These are phyloP conservation scores for Fragosphaeria purpurea DNA, from an alignment of 2,329 filamentous ascomycete species.

Conservation along the genomic window DNA sequence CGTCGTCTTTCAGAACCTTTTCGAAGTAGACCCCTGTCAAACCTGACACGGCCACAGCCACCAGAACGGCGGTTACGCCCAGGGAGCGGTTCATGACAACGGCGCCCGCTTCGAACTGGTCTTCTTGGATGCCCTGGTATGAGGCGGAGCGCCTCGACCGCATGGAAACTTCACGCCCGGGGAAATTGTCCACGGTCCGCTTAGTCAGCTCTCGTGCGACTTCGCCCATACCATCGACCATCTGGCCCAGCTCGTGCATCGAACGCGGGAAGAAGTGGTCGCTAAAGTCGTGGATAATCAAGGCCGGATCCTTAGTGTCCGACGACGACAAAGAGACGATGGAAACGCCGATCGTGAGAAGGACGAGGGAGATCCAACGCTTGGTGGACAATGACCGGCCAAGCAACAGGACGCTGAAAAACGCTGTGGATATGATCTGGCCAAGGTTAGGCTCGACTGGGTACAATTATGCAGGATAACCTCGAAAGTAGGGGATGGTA, in stretches of 20 bases:
- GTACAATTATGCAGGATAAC: too few species aligned
- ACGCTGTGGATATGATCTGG: constrained; percentile 72
- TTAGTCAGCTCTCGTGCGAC: constrained; percentile 42
- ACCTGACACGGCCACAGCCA: constrained; percentile 71
- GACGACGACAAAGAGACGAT: constrained; percentile 71
- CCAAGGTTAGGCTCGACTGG: neutral
- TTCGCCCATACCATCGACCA: constrained; percentile 41
- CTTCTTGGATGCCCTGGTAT: constrained; percentile 75
- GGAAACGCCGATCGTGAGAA: constrained; percentile 73
- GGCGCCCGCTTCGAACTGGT: constrained; percentile 33
- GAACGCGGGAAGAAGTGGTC: constrained; percentile 68
- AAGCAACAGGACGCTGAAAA: constrained; percentile 76
- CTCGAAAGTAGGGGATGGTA: constrained; percentile 18
- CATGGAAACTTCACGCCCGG: constrained; percentile 16
- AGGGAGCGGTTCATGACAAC: constrained; percentile 64
- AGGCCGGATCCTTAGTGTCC: constrained; percentile 42
- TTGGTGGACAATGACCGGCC: constrained; percentile 58
- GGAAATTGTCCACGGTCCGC: constrained; percentile 27
- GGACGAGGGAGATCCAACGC: constrained; percentile 70
- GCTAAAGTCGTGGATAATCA: constrained; percentile 53
- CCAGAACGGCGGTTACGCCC: constrained; percentile 67
- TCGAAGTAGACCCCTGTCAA: constrained; percentile 82
- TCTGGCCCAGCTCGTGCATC: constrained; percentile 63
- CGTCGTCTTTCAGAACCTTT: constrained; percentile 83
- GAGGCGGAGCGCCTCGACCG: constrained; percentile 63